Evolutionary conservation across 2,329 filamentous ascomycete genomes (phyloP).

Genomic region (Hymenoscyphus repandus): DNA sequence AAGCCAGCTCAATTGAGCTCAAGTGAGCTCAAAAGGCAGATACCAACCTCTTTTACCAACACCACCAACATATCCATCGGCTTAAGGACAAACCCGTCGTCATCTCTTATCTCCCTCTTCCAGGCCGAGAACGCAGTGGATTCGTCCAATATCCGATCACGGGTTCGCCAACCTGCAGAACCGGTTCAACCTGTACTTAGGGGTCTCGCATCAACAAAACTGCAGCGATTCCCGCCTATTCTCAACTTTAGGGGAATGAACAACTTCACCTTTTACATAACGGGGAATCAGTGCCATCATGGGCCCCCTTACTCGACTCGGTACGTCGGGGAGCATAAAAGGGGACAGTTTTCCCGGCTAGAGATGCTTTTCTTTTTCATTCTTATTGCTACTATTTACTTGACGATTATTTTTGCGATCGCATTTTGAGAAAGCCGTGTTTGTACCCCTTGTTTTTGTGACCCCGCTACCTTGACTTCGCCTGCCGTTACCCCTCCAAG

Average conservation of each 20-base stretch:
- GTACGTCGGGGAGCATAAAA: background rate
- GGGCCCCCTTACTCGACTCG: background rate
- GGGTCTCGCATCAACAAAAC: conserved; percentile 1
- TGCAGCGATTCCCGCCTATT: conserved; percentile 13
- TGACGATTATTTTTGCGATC: no score
- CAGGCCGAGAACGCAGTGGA: no score
- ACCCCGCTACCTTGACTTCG: background rate
- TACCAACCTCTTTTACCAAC: no score
- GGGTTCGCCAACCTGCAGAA: conserved; percentile 16
- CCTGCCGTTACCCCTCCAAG: no score
- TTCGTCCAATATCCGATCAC: background rate
- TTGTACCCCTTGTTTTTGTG: background rate
- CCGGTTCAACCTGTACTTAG: background rate
- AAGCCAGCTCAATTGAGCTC: no score
- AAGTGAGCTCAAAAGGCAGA: no score
- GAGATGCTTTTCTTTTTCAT: background rate
- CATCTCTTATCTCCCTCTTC: no score
- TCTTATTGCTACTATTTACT: no score
- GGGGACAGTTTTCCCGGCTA: background rate
- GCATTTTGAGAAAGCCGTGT: no score
- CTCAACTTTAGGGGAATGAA: conserved; percentile 22
- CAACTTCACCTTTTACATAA: conserved; percentile 7
- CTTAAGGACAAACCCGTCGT: no score
- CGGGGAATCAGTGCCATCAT: background rate
- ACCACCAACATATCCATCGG: no score